Evolutionary conservation across 495 filamentous ascomycete species (phyloP).

Genomic region (Aspergillus diversus): DNA sequence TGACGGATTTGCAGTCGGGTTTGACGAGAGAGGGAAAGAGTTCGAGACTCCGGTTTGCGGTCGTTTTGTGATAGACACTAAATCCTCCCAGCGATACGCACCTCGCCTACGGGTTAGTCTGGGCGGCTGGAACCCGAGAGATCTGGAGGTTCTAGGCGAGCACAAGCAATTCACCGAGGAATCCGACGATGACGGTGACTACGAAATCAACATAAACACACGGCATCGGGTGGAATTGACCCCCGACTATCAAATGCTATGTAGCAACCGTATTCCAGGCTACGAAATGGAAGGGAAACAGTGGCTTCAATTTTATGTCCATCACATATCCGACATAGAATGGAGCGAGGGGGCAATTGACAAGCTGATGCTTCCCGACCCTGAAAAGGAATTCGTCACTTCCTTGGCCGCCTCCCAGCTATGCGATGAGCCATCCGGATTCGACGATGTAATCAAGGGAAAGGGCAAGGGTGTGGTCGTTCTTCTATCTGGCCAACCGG

Average conservation of each 20-base stretch:
- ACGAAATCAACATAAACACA: background rate
- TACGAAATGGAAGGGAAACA: background rate
- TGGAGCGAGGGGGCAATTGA: background rate
- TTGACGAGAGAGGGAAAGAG: background rate
- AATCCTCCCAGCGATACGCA: background rate
- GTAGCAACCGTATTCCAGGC: background rate
- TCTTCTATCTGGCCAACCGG: slow-evolving; percentile 24
- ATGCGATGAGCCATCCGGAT: background rate
- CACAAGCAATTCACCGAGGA: background rate
- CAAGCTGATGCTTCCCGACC: background rate
- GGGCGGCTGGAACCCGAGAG: background rate
- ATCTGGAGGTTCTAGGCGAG: background rate
- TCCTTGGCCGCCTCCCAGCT: background rate
- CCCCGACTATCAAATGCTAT: background rate
- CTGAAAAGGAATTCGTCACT: background rate
- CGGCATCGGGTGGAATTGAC: background rate
- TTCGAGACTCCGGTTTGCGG: background rate
- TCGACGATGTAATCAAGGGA: background rate
- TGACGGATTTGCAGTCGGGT: background rate
- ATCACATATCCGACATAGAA: background rate
- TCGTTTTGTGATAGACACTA: background rate
- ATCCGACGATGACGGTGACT: background rate
- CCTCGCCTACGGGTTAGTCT: background rate
- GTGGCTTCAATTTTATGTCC: background rate
- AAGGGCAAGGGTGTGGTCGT: slow-evolving; percentile 10